A percentile compares a stretch with the other conserved stretches of the same genome.
Evolutionary conservation across 306 rosid genomes (phyloP).

Genomic region (Urtica urens): DNA sequence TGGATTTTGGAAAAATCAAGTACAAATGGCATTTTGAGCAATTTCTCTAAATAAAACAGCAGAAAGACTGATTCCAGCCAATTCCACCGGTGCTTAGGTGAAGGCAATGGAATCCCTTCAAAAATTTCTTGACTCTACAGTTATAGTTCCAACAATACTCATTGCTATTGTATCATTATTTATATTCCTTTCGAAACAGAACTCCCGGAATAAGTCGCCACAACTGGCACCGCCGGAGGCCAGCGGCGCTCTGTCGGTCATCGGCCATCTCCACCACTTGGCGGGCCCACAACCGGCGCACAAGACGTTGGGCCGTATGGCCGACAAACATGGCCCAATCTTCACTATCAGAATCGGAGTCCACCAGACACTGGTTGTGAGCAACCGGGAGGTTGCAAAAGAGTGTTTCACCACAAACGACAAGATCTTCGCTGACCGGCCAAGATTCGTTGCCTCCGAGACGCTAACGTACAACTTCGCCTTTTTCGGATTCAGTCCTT

Average conservation of each 20-base stretch:
- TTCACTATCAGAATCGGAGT: conserved; percentile 11
- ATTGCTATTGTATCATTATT: background rate
- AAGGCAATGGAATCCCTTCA: no score
- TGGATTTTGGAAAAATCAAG: no score
- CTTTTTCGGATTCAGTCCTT: conserved; percentile 14
- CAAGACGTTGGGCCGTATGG: conserved; percentile 15
- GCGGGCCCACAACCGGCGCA: conserved; percentile 16
- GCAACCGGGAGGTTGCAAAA: conserved; percentile 8
- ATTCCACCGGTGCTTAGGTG: no score
- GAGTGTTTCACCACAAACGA: conserved; percentile 24
- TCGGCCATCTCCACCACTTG: conserved; percentile 28
- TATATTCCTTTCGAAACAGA: background rate
- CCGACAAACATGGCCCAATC: conserved; percentile 20
- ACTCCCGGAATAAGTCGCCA: background rate
- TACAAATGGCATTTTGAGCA: no score
- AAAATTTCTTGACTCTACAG: background rate
- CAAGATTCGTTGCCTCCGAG: conserved; percentile 2
- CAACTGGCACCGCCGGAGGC: conserved; percentile 27
- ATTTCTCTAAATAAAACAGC: no score
- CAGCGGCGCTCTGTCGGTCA: conserved; percentile 24
- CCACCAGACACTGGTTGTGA: conserved; percentile 1
- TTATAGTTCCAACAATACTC: background rate
- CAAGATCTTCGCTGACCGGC: conserved; percentile 11
- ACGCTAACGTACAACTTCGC: conserved; percentile 14
- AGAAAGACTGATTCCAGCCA: no score